Percentiles rank a stretch among this genome's conserved stretches.
These are phyloP conservation scores for Citrus maxima DNA, from an alignment of 345 rosid genomes.

Conservation along the genomic window DNA sequence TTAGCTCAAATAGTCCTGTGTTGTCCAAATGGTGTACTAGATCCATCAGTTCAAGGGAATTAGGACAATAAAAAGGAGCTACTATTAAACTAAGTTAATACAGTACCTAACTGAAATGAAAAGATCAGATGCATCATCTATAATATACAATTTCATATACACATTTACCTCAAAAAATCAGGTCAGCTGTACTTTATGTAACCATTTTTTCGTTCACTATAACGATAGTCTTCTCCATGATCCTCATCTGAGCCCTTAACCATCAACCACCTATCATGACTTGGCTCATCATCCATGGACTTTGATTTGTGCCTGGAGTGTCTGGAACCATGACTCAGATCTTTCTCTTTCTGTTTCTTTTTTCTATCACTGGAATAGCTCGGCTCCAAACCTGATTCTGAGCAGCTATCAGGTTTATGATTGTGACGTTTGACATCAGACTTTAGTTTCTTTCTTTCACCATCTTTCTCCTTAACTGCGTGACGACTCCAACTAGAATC, in stretches of 20 bases:
- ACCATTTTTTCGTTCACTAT: constrained; percentile 21
- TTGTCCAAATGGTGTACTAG: constrained; percentile 7
- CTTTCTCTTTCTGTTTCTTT: constrained; percentile 20
- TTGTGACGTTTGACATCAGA: constrained; percentile 11
- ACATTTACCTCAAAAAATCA: constrained; percentile 37
- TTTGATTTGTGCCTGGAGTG: constrained; percentile 17
- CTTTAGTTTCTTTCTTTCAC: constrained; percentile 19
- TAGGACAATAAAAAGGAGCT: neutral
- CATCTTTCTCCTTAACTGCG: constrained; percentile 8
- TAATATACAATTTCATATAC: constrained; percentile 28
- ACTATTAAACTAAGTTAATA: constrained; percentile 16
- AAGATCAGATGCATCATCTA: constrained; percentile 20
- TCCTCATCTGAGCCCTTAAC: constrained; percentile 22
- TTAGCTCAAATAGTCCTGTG: constrained; percentile 18
- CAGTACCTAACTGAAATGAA: constrained; percentile 24
- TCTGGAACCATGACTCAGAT: constrained; percentile 17
- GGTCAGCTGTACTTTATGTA: constrained; percentile 17
- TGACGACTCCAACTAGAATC: constrained; percentile 26
- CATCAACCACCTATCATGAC: constrained; percentile 46
- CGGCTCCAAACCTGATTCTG: constrained; percentile 25
- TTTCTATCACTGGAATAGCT: constrained; percentile 13
- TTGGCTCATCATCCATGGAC: constrained; percentile 6
- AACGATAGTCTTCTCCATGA: constrained; percentile 15
- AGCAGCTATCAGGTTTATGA: constrained; percentile 19
- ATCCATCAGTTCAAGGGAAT: constrained; percentile 8